Evolutionary conservation across 306 rosid genomes (phyloP).

Genomic region (Malus sieversii): DNA sequence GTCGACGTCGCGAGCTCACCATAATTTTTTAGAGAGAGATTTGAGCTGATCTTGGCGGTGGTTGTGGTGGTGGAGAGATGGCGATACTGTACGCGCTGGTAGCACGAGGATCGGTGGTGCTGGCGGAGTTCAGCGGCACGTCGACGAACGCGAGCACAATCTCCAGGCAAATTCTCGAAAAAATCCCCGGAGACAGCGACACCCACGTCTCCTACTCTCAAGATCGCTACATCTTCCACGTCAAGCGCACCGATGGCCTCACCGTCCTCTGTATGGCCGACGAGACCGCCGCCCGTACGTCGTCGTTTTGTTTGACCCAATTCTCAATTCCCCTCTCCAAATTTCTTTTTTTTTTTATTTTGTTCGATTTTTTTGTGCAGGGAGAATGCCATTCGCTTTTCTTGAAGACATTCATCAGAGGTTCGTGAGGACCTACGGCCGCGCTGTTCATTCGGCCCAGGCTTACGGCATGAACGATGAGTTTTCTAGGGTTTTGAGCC

Average conservation of each 20-base stretch:
- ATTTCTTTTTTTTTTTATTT: not conserved
- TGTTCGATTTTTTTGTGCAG: slow-evolving; percentile 20
- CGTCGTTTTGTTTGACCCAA: not conserved
- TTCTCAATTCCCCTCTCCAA: not conserved
- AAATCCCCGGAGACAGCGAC: slow-evolving; percentile 68
- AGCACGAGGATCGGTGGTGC: slow-evolving; percentile 83
- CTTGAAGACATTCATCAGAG: slow-evolving; percentile 92
- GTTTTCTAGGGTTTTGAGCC: slow-evolving; percentile 86
- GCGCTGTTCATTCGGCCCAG: slow-evolving; percentile 72
- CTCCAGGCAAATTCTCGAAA: slow-evolving; percentile 79
- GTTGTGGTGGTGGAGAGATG: slow-evolving; percentile 25
- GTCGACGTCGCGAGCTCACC: not conserved
- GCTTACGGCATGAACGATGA: slow-evolving; percentile 95
- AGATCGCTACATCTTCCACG: slow-evolving; percentile 85
- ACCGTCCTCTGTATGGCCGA: slow-evolving; percentile 99
- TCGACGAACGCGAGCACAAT: slow-evolving; percentile 78
- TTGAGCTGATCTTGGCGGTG: not conserved
- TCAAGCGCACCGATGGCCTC: slow-evolving; percentile 95
- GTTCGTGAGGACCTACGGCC: slow-evolving; percentile 84
- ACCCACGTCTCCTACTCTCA: slow-evolving; percentile 86
- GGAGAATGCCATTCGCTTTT: slow-evolving; percentile 90
- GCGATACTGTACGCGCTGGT: slow-evolving; percentile 81
- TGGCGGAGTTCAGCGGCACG: slow-evolving; percentile 74
- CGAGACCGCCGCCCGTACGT: slow-evolving; percentile 75
- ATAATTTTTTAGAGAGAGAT: not conserved